Percentiles rank a stretch among this genome's conserved stretches.
These are phyloP conservation scores for Pisolithus albus DNA, from an alignment of 768 basidiomycete genomes.

Conservation along the genomic window DNA sequence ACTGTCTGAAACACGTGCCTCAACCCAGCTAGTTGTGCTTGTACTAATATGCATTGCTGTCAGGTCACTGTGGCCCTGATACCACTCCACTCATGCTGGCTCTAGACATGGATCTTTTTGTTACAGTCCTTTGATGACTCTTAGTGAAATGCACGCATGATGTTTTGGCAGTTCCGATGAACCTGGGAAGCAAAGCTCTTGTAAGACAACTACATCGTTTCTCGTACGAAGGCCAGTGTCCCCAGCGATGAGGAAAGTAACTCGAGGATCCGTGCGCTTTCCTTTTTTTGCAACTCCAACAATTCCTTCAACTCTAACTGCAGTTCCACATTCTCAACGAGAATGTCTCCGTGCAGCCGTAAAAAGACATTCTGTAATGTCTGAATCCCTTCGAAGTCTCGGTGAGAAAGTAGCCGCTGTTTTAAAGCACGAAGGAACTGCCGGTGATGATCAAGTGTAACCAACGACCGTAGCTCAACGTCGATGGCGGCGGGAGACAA, in stretches of 20 bases:
- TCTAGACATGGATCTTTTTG: no score
- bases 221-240: slow-evolving; percentile 69
- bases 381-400: slow-evolving; percentile 95
- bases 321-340: slow-evolving; percentile 68
- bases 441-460: slow-evolving; percentile 53
- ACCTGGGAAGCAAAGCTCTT: no score
- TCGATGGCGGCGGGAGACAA: slow-evolving; percentile 90
- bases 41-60: no score
- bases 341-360: slow-evolving; percentile 73
- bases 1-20: no score
- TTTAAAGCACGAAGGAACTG: slow-evolving; percentile 71
- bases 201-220: slow-evolving; percentile 37
- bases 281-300: slow-evolving; percentile 59
- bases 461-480: slow-evolving; percentile 78
- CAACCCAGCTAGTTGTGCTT: no score
- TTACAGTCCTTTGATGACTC: no score
- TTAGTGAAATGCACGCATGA: no score
- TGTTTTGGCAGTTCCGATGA: no score
- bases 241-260: slow-evolving; percentile 69
- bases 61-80: no score
- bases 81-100: no score
- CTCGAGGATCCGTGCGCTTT: slow-evolving; percentile 73
- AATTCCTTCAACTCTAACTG: slow-evolving; percentile 50
- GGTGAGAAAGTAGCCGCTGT: slow-evolving; percentile 65
- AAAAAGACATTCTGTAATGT: slow-evolving; percentile 81